These are phyloP conservation scores for Calonectria fujianensis DNA, from an alignment of 2,329 filamentous ascomycete species.

Conservation along the genomic window DNA sequence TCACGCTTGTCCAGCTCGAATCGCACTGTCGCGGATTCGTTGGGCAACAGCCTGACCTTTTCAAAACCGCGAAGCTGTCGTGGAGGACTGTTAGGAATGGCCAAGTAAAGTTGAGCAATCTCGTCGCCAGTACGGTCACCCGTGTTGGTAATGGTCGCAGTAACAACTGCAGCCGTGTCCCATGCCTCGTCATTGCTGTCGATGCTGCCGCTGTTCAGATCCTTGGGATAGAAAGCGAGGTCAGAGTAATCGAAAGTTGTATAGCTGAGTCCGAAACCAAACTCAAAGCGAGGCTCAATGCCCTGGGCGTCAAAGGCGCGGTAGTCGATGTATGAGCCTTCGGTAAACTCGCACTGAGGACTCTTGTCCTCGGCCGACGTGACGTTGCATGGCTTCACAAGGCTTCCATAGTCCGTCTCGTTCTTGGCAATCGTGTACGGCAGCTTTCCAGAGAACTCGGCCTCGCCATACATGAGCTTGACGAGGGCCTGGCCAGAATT, in stretches of 20 bases:
- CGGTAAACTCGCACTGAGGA: constrained; percentile 69
- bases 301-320: constrained; percentile 76
- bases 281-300: constrained; percentile 76
- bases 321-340: constrained; percentile 80
- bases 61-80: constrained; percentile 33
- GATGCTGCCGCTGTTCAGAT: not conserved
- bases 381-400: constrained; percentile 16
- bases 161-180: constrained; percentile 22
- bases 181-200: constrained; percentile 24
- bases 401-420: constrained; percentile 68
- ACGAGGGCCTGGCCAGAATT: constrained; percentile 75
- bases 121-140: constrained; percentile 16
- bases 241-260: constrained; percentile 69
- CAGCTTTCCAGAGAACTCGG: constrained; percentile 73
- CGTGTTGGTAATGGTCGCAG: constrained; percentile 27
- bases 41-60: constrained; percentile 8
- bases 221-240: constrained; percentile 53
- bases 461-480: constrained; percentile 74
- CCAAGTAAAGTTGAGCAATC: constrained; percentile 28
- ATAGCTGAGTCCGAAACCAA: constrained; percentile 81
- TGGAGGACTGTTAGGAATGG: constrained; percentile 20
- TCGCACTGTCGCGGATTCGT: constrained; percentile 9
- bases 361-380: not conserved
- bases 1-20: constrained; percentile 21
- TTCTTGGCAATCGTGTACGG: constrained; percentile 77